Base-by-base conservation (phyloP, 1,284 basidiomycete species). In the Irpex rosettiformis region DNA sequence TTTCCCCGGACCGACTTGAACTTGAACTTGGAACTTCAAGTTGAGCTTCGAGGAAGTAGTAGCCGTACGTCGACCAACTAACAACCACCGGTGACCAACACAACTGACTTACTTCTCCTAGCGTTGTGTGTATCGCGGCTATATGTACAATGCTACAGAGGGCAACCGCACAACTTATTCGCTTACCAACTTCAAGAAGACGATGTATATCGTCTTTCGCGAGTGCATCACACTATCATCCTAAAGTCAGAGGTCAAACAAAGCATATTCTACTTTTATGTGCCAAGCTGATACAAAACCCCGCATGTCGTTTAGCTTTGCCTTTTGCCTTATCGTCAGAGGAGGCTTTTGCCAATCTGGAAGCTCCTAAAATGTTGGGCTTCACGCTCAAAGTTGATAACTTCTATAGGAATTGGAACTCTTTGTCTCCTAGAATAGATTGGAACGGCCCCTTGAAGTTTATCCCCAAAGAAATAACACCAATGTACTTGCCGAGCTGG, bases 401-500 rank as follows among this genome's bases (percentile, higher is more conserved):
- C 45, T 28, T 65, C 60, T 59, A 59, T 53, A 61, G 66, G 51
- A 64, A 47, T 65, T 67, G 61, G 71, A 64, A 57, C 29, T 37
- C 54, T 62, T 47, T 57, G 52, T 3, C 49, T 11, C 33, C 33
- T 37, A 11, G 33, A 37, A 37, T 37, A 37, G 33, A 6, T 13
- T 59, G 40, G 30, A 8, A 24, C 13, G 10, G 5, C 21, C 30
- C 42, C 25, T n/a, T 13, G 40, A 47, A 5, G 7, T 27, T 18
- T 55, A 55, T 25, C 6, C 33, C 13, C 42, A 45, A 42, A 21
- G 30, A 24, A 8, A 40, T 54, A 10, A 21, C 24, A 55, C 77
- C 85, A 6, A 69, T 84, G 3, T 88, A 86, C 65, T 78, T 84
- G 55, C 86, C 86, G 1, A 77, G 75, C 5, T 88, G 86, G 86